phyloP scores from a whole-genome alignment of 225 moss, liverwort and hornwort genomes.

The Polytrichum formosum region DNA sequence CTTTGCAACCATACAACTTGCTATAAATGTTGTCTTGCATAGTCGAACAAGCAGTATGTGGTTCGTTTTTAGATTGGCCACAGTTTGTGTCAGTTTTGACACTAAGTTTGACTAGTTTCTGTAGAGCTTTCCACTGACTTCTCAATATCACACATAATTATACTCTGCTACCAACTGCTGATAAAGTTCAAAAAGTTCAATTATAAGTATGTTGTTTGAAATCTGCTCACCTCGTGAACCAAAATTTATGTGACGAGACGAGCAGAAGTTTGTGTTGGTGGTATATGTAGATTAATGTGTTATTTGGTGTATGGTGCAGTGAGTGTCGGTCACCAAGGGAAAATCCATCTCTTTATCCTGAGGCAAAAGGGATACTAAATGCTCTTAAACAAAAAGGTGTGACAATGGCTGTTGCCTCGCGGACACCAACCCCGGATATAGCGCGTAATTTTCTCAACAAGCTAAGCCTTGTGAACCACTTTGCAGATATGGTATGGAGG shows the following conservation, averaged over 20 bases:
- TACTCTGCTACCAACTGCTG: too few relatives aligned
- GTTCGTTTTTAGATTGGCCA: neutral
- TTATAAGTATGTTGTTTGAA: too few relatives aligned
- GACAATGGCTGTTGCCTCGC: conserved; percentile 79
- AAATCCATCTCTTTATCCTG: conserved; percentile 69
- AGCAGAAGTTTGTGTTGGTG: too few relatives aligned
- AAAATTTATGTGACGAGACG: too few relatives aligned
- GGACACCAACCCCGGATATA: conserved; percentile 73
- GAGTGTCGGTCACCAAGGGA: conserved; percentile 72
- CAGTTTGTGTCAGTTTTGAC: too few relatives aligned
- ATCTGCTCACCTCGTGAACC: too few relatives aligned
- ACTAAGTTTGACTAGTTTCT: too few relatives aligned
- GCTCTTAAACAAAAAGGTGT: conserved; percentile 84
- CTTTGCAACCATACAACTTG: too few relatives aligned
- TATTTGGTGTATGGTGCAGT: conserved; percentile 28
- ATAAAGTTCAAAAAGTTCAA: too few relatives aligned
- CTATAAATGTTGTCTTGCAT: too few relatives aligned
- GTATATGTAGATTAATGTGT: neutral
- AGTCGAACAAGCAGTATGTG: neutral
- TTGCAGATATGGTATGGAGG: conserved; percentile 55
- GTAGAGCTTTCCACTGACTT: too few relatives aligned
- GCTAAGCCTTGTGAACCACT: conserved; percentile 51
- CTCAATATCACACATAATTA: too few relatives aligned
- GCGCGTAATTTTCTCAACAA: conserved; percentile 72
- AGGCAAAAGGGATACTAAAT: conserved; percentile 68